phyloP scores from a whole-genome alignment of 2,329 filamentous ascomycete species.

The Ophiognomonia clavigignenti-juglandacearum region DNA sequence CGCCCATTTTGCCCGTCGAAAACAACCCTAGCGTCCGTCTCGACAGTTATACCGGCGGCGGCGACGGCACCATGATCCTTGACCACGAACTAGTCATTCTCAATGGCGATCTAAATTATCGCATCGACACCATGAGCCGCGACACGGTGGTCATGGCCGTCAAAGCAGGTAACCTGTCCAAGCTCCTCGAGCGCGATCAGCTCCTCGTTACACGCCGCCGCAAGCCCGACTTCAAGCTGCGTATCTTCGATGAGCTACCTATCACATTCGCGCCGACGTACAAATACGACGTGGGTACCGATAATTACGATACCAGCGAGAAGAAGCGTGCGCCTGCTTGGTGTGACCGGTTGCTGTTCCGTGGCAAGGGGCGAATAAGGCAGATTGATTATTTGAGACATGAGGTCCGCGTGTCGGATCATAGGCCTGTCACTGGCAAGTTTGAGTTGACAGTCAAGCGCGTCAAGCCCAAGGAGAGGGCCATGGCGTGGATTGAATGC shows the following conservation, averaged over 20 bases:
- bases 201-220: slow-evolving; percentile 82
- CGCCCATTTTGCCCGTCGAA: slow-evolving; percentile 67
- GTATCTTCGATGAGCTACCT: slow-evolving; percentile 83
- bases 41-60: slow-evolving; percentile 83
- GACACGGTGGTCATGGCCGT: slow-evolving; percentile 87
- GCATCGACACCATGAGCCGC: slow-evolving; percentile 94
- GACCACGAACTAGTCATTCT: slow-evolving; percentile 97
- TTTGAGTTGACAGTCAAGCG: slow-evolving; percentile 85
- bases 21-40: slow-evolving; percentile 61
- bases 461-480: slow-evolving; percentile 63
- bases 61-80: slow-evolving; percentile 89
- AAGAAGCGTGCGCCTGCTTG: slow-evolving; percentile 92
- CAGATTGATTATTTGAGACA: slow-evolving; percentile 85
- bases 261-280: slow-evolving; percentile 95
- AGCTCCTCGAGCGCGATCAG: slow-evolving; percentile 90
- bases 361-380: slow-evolving; percentile 74
- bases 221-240: slow-evolving; percentile 83
- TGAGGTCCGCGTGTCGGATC: slow-evolving; percentile 87
- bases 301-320: slow-evolving; percentile 90
- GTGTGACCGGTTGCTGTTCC: slow-evolving; percentile 91
- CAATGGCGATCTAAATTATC: slow-evolving; percentile 96
- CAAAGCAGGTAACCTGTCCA: slow-evolving; percentile 71
- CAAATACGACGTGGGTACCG: slow-evolving; percentile 95
- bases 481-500: slow-evolving; percentile 65
- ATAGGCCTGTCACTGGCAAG: slow-evolving; percentile 81